phyloP scores from a whole-genome alignment of 2,329 filamentous ascomycete genomes.

The Phoma sp. region DNA sequence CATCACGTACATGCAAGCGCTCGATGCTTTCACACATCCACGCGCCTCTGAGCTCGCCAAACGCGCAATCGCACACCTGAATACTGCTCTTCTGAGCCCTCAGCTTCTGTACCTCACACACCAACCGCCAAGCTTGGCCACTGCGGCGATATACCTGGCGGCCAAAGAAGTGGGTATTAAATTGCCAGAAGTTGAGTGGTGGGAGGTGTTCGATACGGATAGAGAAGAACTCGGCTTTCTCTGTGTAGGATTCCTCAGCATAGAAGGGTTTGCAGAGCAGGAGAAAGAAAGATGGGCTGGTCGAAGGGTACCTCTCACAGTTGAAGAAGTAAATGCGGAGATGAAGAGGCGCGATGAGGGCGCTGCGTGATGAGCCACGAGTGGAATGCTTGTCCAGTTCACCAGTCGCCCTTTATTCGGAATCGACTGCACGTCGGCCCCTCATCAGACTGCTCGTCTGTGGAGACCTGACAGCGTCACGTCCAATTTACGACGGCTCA shows the following conservation, averaged over 20 bases:
- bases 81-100: slow-evolving; percentile 82
- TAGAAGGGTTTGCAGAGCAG: slow-evolving; percentile 71
- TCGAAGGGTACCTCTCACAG: slow-evolving; percentile 63
- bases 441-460: not conserved
- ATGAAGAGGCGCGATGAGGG: slow-evolving; percentile 57
- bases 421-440: not conserved
- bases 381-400: not conserved
- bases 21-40: slow-evolving; percentile 67
- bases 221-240: slow-evolving; percentile 93
- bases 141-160: slow-evolving; percentile 89
- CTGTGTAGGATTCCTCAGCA: slow-evolving; percentile 82
- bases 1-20: slow-evolving; percentile 89
- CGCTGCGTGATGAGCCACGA: not conserved
- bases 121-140: slow-evolving; percentile 83
- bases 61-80: slow-evolving; percentile 78
- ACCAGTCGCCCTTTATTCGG: not conserved
- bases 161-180: slow-evolving; percentile 77
- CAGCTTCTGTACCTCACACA: slow-evolving; percentile 92
- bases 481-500: not conserved
- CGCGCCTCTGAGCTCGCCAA: slow-evolving; percentile 63
- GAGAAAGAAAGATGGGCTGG: slow-evolving; percentile 63
- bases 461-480: not conserved
- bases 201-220: slow-evolving; percentile 97
- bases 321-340: slow-evolving; percentile 65
- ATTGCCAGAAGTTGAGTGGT: slow-evolving; percentile 87